A percentile compares a stretch with the other conserved stretches of the same genome.
Evolutionary conservation across 805 yeast species (phyloP).

Genomic region (Monosporozyma siamensis): DNA sequence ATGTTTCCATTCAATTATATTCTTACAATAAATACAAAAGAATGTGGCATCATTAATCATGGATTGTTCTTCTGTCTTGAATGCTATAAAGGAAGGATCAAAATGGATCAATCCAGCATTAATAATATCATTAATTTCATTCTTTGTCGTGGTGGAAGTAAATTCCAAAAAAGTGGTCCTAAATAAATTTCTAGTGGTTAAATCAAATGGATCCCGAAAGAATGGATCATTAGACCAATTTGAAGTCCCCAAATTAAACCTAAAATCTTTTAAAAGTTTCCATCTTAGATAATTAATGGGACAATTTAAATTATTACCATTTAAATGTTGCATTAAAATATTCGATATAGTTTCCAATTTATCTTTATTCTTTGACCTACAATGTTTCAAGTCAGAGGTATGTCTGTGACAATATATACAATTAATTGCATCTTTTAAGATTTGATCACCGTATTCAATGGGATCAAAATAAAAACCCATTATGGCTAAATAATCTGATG

Average conservation of each 20-base stretch:
- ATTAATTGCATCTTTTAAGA: constrained; percentile 17
- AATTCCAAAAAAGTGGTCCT: constrained; percentile 1
- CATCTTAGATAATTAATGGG: constrained; percentile 12
- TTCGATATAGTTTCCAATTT: constrained; percentile 19
- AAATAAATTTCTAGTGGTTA: constrained; percentile 7
- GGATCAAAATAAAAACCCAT: constrained; percentile 26
- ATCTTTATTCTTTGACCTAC: constrained; percentile 20
- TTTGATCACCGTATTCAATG: constrained; percentile 3
- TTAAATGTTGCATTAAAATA: constrained; percentile 18
- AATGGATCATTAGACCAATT: constrained; percentile 19
- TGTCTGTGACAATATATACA: constrained; percentile 19
- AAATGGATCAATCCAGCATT: constrained; percentile 45
- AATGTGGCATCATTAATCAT: constrained; percentile 37
- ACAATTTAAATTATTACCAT: constrained; percentile 10
- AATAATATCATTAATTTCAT: constrained; percentile 31
- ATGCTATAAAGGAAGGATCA: constrained; percentile 39
- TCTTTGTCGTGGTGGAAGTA: neutral
- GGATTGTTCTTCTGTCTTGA: constrained; percentile 7
- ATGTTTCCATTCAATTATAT: constrained; percentile 38
- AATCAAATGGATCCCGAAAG: constrained; percentile 15
- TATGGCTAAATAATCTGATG: constrained; percentile 19
- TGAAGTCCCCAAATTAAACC: constrained; percentile 8
- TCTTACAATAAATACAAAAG: constrained; percentile 50
- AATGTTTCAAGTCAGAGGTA: constrained; percentile 16
- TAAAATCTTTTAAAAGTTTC: constrained; percentile 19